Percentiles rank a stretch among this genome's conserved stretches.
These are phyloP conservation scores for Drechslerella stenobrocha DNA, from an alignment of 2,329 filamentous ascomycete species.

Conservation along the genomic window DNA sequence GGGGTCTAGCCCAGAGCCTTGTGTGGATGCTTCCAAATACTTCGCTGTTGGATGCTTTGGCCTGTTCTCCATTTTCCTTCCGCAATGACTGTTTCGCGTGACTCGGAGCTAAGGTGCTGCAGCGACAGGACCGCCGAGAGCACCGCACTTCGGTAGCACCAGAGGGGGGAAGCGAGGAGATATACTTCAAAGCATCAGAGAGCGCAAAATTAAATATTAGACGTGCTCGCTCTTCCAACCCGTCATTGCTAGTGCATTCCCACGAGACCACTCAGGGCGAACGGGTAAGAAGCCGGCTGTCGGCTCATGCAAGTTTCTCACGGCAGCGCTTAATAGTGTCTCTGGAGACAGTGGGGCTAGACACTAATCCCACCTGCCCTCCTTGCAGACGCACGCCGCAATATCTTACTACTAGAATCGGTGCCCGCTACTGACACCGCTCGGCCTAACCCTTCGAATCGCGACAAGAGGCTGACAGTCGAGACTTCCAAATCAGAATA, in stretches of 20 bases:
- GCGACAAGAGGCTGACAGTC: slow-evolving; percentile 43
- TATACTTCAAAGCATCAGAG: neutral
- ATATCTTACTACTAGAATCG: slow-evolving; percentile 24
- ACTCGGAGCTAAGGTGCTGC: slow-evolving; percentile 5
- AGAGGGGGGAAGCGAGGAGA: neutral
- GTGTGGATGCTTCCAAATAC: slow-evolving; percentile 45
- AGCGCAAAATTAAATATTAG: neutral
- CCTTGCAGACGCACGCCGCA: slow-evolving; percentile 25
- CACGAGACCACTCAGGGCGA: slow-evolving; percentile 2
- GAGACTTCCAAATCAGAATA: slow-evolving; percentile 41
- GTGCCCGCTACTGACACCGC: slow-evolving; percentile 24
- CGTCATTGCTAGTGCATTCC: neutral
- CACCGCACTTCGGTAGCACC: neutral
- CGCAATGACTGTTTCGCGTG: slow-evolving; percentile 15
- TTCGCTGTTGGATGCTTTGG: slow-evolving; percentile 2
- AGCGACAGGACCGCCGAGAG: no score
- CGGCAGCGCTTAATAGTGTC: slow-evolving; percentile 27
- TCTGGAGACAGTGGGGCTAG: slow-evolving; percentile 25
- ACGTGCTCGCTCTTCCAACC: neutral
- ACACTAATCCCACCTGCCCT: slow-evolving; percentile 17
- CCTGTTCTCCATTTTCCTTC: slow-evolving; percentile 4
- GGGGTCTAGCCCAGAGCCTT: slow-evolving; percentile 2
- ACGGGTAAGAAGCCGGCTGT: neutral
- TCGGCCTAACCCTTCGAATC: slow-evolving; percentile 36
- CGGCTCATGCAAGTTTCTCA: slow-evolving; percentile 25